Percentiles rank a stretch among this genome's conserved stretches.
phyloP scores from a whole-genome alignment of 495 filamentous ascomycete species.

The Penicillium simplicissimum region DNA sequence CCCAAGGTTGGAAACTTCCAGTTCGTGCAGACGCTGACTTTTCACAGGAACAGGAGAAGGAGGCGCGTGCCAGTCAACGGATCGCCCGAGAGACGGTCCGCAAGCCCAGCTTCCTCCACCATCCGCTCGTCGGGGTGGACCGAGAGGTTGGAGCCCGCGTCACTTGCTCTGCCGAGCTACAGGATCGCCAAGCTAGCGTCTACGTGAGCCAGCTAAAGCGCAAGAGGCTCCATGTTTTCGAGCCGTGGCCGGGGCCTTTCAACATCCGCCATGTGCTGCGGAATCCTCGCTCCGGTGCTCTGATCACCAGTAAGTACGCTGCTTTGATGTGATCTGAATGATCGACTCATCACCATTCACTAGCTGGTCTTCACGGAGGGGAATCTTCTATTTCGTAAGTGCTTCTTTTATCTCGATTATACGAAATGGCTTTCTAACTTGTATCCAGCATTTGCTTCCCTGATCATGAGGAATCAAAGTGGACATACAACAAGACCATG shows the following conservation, averaged over 20 bases:
- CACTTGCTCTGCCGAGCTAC: constrained; percentile 18
- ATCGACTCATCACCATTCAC: constrained; percentile 15
- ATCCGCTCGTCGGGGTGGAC: constrained; percentile 30
- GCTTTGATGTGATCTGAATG: background rate
- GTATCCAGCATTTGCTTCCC: constrained; percentile 39
- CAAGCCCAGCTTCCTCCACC: constrained; percentile 29
- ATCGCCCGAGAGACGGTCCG: constrained; percentile 37
- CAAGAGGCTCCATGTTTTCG: constrained; percentile 36
- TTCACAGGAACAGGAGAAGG: constrained; percentile 33
- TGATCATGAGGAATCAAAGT: constrained; percentile 35
- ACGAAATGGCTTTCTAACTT: constrained; percentile 9
- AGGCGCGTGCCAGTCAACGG: constrained; percentile 29
- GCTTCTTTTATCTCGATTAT: background rate
- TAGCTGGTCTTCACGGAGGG: constrained; percentile 35
- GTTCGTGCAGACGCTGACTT: constrained; percentile 8
- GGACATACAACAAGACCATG: constrained; percentile 42
- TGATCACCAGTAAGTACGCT: constrained; percentile 39
- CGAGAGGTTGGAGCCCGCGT: constrained; percentile 30
- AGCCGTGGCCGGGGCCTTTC: constrained; percentile 34
- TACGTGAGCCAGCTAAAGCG: constrained; percentile 39
- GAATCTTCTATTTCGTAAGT: constrained; percentile 42
- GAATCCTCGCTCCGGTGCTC: constrained; percentile 36
- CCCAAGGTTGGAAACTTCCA: background rate
- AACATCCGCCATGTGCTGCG: constrained; percentile 40
- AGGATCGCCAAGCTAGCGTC: constrained; percentile 29